Evolutionary conservation across 164 flowering plant genomes (phyloP).

Genomic region (Aristolochia fimbriata): DNA sequence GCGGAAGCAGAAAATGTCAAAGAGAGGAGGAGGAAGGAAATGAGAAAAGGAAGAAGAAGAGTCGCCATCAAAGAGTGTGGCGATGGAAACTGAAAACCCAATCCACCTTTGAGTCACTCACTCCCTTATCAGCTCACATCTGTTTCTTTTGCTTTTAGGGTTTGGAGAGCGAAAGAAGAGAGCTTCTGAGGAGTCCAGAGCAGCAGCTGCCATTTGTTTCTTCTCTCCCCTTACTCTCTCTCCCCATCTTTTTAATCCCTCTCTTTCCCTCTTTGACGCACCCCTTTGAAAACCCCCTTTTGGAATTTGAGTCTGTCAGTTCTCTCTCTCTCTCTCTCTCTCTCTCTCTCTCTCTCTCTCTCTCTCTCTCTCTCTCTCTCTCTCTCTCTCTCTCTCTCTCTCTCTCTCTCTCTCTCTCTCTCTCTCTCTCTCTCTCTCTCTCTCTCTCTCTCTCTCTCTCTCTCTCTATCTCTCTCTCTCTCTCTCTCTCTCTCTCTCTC

Average conservation of each 20-base stretch:
- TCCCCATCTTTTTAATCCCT: neutral
- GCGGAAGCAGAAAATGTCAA: slow-evolving; percentile 8
- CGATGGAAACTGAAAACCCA: too few species aligned
- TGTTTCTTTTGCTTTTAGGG: neutral
- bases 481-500: neutral
- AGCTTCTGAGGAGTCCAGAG: neutral
- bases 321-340: neutral
- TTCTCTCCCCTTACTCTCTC: neutral
- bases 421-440: neutral
- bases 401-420: neutral
- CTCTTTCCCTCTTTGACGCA: neutral
- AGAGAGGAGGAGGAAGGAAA: slow-evolving; percentile 11
- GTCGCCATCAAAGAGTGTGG: slow-evolving; percentile 8
- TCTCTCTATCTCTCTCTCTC: neutral
- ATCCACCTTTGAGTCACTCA: too few species aligned
- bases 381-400: neutral
- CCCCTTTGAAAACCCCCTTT: neutral
- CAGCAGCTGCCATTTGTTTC: neutral
- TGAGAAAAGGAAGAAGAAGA: neutral
- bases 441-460: neutral
- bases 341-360: neutral
- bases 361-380: neutral
- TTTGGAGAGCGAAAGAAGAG: neutral
- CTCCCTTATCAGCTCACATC: too few species aligned
- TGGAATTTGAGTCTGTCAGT: neutral